Evolutionary conservation across 2,329 filamentous ascomycete species (phyloP).

Genomic region (Diaporthe sp.): DNA sequence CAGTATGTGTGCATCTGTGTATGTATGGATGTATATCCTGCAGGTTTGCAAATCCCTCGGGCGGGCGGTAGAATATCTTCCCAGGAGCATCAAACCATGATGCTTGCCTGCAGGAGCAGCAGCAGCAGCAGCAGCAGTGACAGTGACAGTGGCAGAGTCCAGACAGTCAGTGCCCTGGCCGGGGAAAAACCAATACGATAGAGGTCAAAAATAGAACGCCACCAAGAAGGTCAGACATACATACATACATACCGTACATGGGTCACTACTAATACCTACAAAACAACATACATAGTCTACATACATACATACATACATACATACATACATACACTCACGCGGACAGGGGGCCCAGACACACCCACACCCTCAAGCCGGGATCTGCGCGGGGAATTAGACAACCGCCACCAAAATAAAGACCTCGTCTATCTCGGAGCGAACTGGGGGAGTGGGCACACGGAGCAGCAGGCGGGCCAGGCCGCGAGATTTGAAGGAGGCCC

Average conservation of each 20-base stretch:
- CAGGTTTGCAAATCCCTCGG: constrained; percentile 4
- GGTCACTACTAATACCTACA: background rate
- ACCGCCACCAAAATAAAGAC: constrained; percentile 9
- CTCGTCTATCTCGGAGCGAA: constrained; percentile 23
- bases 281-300: background rate
- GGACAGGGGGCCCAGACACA: background rate
- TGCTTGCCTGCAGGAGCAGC: constrained; percentile 11
- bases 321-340: background rate
- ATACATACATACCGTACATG: constrained; percentile 11
- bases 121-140: background rate
- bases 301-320: too few species aligned
- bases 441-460: background rate
- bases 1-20: background rate
- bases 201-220: constrained; percentile 31
- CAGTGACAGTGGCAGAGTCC: constrained; percentile 1
- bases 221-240: constrained; percentile 25
- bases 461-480: constrained; percentile 23
- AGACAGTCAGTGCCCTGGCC: constrained; percentile 5
- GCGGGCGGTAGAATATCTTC: background rate
- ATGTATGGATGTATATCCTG: constrained; percentile 4
- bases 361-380: constrained; percentile 8
- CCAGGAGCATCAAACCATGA: constrained; percentile 8
- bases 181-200: background rate
- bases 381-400: constrained; percentile 30
- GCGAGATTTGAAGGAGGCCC: constrained; percentile 32